Evolutionary conservation across 441 rosid species (phyloP).

Genomic region (Eruca vesicaria): DNA sequence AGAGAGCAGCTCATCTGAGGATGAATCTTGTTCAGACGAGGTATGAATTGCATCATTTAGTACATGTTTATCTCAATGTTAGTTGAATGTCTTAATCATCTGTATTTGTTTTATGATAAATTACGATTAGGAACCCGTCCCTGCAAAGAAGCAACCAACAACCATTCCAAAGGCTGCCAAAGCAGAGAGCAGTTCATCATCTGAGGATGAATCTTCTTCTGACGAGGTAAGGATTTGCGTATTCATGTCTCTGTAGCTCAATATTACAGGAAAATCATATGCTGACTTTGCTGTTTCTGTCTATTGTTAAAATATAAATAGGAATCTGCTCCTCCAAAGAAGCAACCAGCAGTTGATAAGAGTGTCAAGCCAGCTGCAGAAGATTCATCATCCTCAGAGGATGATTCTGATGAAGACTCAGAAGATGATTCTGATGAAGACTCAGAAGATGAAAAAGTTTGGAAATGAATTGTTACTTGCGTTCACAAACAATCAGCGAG

Average conservation of each 20-base stretch:
- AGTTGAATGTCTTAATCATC: neutral
- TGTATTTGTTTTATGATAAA: neutral
- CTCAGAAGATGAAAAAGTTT: conserved; percentile 21
- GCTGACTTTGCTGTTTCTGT: neutral
- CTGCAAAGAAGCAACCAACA: conserved; percentile 7
- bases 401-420: neutral
- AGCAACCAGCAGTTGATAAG: neutral
- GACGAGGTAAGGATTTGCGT: conserved; percentile 6
- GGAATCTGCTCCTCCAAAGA: conserved; percentile 16
- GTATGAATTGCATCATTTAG: neutral
- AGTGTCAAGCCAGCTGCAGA: conserved; percentile 12
- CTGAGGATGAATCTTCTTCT: conserved; percentile 30
- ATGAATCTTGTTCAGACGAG: conserved; percentile 26
- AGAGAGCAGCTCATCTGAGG: neutral
- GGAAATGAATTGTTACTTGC: neutral
- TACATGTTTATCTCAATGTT: neutral
- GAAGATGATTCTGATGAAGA: conserved; percentile 19
- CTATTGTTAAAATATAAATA: neutral
- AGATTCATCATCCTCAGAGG: conserved; percentile 28
- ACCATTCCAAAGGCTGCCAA: neutral
- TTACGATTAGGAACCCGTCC: neutral
- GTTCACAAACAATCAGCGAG: neutral
- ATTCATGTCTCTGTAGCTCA: neutral
- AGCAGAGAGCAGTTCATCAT: conserved; percentile 9
- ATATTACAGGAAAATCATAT: neutral